These are phyloP conservation scores for Protostelium mycophagum DNA, from an alignment of 78 protist species.

Conservation along the genomic window DNA sequence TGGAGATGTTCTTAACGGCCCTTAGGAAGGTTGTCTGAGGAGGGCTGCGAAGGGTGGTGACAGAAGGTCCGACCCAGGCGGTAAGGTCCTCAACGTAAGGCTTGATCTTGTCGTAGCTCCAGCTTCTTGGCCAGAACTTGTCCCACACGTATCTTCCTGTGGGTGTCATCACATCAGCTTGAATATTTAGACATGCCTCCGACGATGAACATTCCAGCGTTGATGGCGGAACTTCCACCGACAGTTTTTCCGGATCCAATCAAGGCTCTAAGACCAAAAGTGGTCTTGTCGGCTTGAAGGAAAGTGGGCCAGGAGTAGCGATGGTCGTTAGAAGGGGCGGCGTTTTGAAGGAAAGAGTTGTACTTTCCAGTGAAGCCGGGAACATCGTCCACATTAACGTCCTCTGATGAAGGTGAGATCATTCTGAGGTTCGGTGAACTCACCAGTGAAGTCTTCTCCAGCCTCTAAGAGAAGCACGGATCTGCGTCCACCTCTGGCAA, in stretches of 20 bases:
- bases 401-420: too few species aligned
- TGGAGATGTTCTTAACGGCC: background rate
- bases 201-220: background rate
- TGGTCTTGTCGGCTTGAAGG: background rate
- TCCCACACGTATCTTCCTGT: background rate
- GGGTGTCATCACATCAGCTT: too few species aligned
- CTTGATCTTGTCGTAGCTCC: background rate
- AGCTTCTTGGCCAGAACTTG: background rate
- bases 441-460: too few species aligned
- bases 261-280: background rate
- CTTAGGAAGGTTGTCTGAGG: background rate
- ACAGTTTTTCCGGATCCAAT: background rate
- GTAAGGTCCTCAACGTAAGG: background rate
- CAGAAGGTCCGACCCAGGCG: background rate
- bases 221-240: background rate
- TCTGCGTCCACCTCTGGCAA: background rate
- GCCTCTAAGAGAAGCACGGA: constrained; percentile 6
- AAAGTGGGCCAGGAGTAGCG: background rate
- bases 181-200: too few species aligned
- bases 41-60: background rate
- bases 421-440: too few species aligned
- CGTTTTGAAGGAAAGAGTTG: background rate
- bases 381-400: too few species aligned
- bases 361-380: too few species aligned
- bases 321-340: background rate